Evolutionary conservation across 176 grass and related monocot species (phyloP).

Genomic region (Eragrostis curvula): DNA sequence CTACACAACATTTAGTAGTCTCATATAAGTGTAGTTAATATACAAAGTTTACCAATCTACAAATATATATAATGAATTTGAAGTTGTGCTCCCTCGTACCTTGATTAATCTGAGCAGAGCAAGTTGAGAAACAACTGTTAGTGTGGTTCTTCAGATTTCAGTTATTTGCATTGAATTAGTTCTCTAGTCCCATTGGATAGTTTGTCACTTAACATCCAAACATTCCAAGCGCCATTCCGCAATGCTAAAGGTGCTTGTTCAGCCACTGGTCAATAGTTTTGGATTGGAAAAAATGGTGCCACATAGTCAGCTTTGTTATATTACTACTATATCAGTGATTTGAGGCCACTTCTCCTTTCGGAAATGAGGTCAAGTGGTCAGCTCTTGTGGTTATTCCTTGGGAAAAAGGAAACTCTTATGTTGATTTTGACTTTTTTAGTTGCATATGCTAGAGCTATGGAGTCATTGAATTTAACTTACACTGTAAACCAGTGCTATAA

Average conservation of each 20-base stretch:
- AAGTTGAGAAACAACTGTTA: not conserved
- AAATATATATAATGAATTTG: not conserved
- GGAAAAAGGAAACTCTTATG: not conserved
- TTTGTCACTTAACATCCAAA: not conserved
- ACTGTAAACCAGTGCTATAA: not conserved
- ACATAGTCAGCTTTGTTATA: not conserved
- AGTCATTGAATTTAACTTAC: not conserved
- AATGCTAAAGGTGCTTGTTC: slow-evolving; percentile 1
- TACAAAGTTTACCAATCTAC: not conserved
- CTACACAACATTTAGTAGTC: not conserved
- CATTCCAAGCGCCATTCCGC: slow-evolving; percentile 4
- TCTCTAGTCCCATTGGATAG: not conserved
- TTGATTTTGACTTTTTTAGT: slow-evolving; percentile 15
- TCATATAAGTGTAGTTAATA: not conserved
- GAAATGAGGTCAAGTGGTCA: too few species aligned
- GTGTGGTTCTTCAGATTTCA: slow-evolving; percentile 1
- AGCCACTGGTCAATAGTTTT: slow-evolving; percentile 13
- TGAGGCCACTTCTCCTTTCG: not conserved
- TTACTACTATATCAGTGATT: not conserved
- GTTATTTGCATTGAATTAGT: not conserved
- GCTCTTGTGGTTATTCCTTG: not conserved
- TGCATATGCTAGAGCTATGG: slow-evolving; percentile 6
- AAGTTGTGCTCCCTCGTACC: not conserved
- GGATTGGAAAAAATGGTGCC: not conserved
- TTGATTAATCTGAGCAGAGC: not conserved